A percentile compares a stretch with the other conserved stretches of the same genome.
Conservation (phyloP, 495 filamentous ascomycete genomes). For the Aspergillus avenaceus region DNA sequence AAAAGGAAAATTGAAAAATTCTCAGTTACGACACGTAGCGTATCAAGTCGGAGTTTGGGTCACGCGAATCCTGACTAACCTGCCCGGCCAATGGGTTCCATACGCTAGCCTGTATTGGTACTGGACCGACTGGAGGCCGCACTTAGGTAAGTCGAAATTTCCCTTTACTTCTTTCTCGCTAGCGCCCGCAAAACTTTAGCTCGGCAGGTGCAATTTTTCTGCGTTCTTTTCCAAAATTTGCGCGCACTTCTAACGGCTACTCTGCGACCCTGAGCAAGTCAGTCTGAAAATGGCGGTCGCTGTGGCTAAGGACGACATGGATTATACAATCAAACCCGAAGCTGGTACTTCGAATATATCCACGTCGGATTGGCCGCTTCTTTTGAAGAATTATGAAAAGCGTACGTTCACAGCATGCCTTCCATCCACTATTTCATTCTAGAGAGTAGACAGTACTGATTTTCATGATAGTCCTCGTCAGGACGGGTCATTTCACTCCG, state of each 20-base stretch:
- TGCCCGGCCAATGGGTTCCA: not conserved
- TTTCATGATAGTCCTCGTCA: constrained; percentile 62
- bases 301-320: constrained; percentile 60
- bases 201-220: constrained; percentile 19
- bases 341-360: constrained; percentile 63
- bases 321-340: constrained; percentile 87
- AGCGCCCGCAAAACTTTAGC: constrained; percentile 23
- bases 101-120: constrained; percentile 18
- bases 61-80: not conserved
- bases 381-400: constrained; percentile 89
- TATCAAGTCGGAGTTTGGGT: not conserved
- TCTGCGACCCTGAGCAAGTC: constrained; percentile 20
- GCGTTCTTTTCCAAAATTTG: constrained; percentile 12
- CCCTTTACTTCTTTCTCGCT: constrained; percentile 23
- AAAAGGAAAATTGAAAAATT: not conserved
- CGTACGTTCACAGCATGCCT: constrained; percentile 41
- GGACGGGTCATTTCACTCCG: constrained; percentile 89
- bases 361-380: constrained; percentile 79
- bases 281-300: constrained; percentile 53
- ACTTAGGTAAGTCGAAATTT: constrained; percentile 29
- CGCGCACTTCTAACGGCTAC: constrained; percentile 15
- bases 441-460: constrained; percentile 16
- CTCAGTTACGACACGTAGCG: too few species aligned
- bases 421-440: not conserved
- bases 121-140: constrained; percentile 19